These are phyloP conservation scores for Boletus tomentosulus DNA, from an alignment of 768 basidiomycete genomes.

Conservation along the genomic window DNA sequence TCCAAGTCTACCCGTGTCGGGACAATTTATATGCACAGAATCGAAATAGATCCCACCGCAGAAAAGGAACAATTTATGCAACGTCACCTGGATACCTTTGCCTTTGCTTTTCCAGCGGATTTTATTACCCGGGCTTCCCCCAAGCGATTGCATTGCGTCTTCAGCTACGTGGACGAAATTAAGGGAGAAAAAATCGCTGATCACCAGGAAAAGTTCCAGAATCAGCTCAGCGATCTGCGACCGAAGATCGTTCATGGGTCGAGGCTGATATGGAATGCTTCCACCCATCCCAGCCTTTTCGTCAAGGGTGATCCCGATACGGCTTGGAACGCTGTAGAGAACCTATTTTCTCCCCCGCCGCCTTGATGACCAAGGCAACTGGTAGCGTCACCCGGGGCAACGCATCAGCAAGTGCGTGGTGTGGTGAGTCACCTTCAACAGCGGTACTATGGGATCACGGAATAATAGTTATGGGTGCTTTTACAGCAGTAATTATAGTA, in stretches of 20 bases:
- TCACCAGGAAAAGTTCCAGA: not conserved
- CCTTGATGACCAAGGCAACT: not conserved
- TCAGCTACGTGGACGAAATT: slow-evolving; percentile 1
- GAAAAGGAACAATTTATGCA: not conserved
- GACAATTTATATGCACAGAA: slow-evolving; percentile 12
- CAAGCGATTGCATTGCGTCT: slow-evolving; percentile 2
- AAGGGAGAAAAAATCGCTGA: accelerated
- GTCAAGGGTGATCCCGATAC: not conserved
- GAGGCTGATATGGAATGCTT: not conserved
- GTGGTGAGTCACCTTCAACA: not conserved
- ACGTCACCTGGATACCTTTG: slow-evolving; percentile 7
- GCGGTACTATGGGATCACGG: not conserved
- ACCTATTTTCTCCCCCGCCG: slow-evolving; percentile 3
- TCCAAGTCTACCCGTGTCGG: slow-evolving; percentile 5
- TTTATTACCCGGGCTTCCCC: not conserved
- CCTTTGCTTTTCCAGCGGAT: not conserved
- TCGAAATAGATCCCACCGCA: not conserved
- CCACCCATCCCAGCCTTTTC: slow-evolving; percentile 1
- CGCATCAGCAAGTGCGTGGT: not conserved
- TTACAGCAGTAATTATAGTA: not conserved
- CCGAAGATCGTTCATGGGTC: too few species aligned
- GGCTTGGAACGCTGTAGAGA: slow-evolving; percentile 12
- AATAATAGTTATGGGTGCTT: not conserved
- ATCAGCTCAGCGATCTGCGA: not conserved
- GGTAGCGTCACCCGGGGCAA: not conserved